These are phyloP conservation scores for Sodiomyces alkalinus DNA, from an alignment of 2,329 filamentous ascomycete species.

Conservation along the genomic window DNA sequence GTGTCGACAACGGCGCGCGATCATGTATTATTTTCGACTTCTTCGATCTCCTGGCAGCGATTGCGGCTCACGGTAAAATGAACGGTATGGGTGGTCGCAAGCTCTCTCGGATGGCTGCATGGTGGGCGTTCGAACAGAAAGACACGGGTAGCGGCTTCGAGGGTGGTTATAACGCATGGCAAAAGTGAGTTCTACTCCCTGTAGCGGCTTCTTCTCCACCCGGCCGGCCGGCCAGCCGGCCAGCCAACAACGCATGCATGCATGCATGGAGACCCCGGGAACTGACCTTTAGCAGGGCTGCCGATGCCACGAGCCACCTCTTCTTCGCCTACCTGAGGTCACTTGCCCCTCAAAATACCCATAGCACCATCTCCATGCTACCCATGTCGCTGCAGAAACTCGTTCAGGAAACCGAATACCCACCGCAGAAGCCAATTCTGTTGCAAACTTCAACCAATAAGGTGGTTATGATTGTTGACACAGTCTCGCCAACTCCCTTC, in stretches of 20 bases:
- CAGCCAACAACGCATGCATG: no score
- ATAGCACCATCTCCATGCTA: slow-evolving; percentile 69
- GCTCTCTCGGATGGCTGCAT: slow-evolving; percentile 85
- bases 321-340: slow-evolving; percentile 97
- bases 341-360: slow-evolving; percentile 62
- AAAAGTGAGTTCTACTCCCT: slow-evolving; percentile 41
- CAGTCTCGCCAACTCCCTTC: slow-evolving; percentile 89
- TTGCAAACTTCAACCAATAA: slow-evolving; percentile 71
- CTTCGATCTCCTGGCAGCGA: slow-evolving; percentile 81
- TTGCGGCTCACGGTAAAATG: slow-evolving; percentile 82
- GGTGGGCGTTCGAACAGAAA: slow-evolving; percentile 94
- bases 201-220: no score
- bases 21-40: slow-evolving; percentile 89
- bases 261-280: no score
- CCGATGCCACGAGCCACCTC: slow-evolving; percentile 88
- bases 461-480: slow-evolving; percentile 93
- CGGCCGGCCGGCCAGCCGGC: no score
- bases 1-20: slow-evolving; percentile 73
- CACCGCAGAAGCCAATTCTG: slow-evolving; percentile 61
- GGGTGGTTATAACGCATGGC: slow-evolving; percentile 81
- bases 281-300: slow-evolving; percentile 46
- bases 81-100: slow-evolving; percentile 92
- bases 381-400: slow-evolving; percentile 85
- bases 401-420: slow-evolving; percentile 85
- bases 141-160: slow-evolving; percentile 88